phyloP scores from a whole-genome alignment of 805 yeast species.

The Limtongia smithiae region DNA sequence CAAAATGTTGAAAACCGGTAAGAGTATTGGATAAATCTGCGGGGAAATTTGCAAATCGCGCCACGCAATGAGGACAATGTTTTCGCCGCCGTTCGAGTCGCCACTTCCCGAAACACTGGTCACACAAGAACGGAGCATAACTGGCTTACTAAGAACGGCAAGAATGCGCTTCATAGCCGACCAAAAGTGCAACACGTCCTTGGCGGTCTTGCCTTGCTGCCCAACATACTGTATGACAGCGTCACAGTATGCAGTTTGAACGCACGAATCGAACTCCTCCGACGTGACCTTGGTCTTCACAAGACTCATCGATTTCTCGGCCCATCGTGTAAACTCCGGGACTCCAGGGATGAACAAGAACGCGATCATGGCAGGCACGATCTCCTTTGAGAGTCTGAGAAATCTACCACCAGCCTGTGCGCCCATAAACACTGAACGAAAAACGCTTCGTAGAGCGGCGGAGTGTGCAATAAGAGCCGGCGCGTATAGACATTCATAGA shows the following conservation, averaged over 20 bases:
- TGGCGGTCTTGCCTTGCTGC: neutral
- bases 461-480: conserved; percentile 21
- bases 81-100: conserved; percentile 10
- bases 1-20: conserved; percentile 50
- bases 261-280: conserved; percentile 23
- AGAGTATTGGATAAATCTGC: conserved; percentile 48
- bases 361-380: conserved; percentile 31
- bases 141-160: conserved; percentile 9
- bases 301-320: conserved; percentile 23
- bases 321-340: conserved; percentile 26
- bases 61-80: conserved; percentile 35
- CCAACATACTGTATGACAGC: conserved; percentile 5
- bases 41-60: conserved; percentile 36
- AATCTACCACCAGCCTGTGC: conserved; percentile 31
- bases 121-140: conserved; percentile 16
- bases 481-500: conserved; percentile 30
- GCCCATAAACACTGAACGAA: conserved; percentile 26
- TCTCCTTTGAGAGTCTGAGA: conserved; percentile 27
- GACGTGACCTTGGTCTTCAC: conserved; percentile 8
- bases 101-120: neutral
- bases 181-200: conserved; percentile 16
- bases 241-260: conserved; percentile 16
- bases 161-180: conserved; percentile 13
- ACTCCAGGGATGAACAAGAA: conserved; percentile 24
- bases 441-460: conserved; percentile 7